These are phyloP conservation scores for Sporothrix brunneoviolacea DNA, from an alignment of 2,329 filamentous ascomycete species.

Conservation along the genomic window DNA sequence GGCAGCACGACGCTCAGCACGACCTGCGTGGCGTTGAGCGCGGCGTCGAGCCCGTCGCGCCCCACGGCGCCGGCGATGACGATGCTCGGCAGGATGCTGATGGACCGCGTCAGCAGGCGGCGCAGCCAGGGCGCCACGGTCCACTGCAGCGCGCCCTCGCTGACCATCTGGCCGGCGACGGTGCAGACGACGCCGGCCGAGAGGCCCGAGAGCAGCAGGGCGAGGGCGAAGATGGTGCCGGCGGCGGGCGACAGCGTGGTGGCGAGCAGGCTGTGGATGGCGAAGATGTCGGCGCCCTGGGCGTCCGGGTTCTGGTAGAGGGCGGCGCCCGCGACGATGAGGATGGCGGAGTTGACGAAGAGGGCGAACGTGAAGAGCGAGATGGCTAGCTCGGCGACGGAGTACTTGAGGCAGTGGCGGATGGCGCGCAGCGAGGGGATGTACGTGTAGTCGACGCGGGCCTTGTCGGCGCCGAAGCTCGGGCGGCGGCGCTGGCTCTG, in stretches of 20 bases:
- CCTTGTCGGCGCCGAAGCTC: too few species aligned
- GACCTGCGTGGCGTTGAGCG: slow-evolving; percentile 71
- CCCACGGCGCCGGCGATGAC: slow-evolving; percentile 78
- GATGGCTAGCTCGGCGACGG: slow-evolving; percentile 61
- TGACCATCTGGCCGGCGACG: slow-evolving; percentile 83
- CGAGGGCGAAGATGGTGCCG: slow-evolving; percentile 77
- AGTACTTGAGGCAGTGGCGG: slow-evolving; percentile 64
- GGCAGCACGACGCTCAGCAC: slow-evolving; percentile 72
- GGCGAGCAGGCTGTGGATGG: slow-evolving; percentile 68
- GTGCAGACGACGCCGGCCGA: slow-evolving; percentile 84
- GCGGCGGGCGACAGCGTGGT: slow-evolving; percentile 64
- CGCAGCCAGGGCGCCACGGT: slow-evolving; percentile 69
- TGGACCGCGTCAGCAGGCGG: slow-evolving; percentile 66
- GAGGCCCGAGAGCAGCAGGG: slow-evolving; percentile 70
- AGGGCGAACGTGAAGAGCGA: slow-evolving; percentile 77
- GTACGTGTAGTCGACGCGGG: slow-evolving; percentile 47
- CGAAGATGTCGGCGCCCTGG: slow-evolving; percentile 69
- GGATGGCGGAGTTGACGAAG: slow-evolving; percentile 76
- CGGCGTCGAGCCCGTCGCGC: slow-evolving; percentile 59
- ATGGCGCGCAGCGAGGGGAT: slow-evolving; percentile 68
- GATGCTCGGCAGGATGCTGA: slow-evolving; percentile 76
- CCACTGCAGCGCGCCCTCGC: slow-evolving; percentile 75
- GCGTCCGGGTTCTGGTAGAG: slow-evolving; percentile 59
- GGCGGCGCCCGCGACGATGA: slow-evolving; percentile 74
- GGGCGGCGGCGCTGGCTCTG: background rate